A percentile compares a stretch with the other conserved stretches of the same genome.
These are phyloP conservation scores for Claviceps sp. DNA, from an alignment of 2,329 filamentous ascomycete species.

Conservation along the genomic window DNA sequence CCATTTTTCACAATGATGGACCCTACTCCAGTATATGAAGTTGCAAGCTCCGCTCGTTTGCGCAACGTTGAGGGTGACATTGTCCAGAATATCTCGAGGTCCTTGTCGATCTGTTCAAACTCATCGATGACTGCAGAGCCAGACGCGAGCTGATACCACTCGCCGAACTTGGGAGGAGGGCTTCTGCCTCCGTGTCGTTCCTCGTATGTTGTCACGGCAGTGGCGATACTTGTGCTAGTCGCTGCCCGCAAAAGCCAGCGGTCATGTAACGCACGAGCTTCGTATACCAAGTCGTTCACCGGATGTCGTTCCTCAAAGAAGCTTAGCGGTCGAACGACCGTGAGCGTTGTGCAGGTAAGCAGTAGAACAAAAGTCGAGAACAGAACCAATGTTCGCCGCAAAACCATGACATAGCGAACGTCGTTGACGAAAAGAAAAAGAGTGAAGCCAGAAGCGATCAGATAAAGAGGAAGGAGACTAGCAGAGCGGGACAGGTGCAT, in stretches of 20 bases:
- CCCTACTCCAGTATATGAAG: constrained; percentile 29
- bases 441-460: constrained; percentile 27
- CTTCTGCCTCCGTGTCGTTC: constrained; percentile 46
- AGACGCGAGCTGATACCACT: constrained; percentile 70
- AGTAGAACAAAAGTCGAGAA: constrained; percentile 25
- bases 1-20: constrained; percentile 51
- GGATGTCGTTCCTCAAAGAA: constrained; percentile 27
- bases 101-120: constrained; percentile 65
- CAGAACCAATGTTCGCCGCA: constrained; percentile 27
- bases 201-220: constrained; percentile 36
- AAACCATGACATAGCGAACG: constrained; percentile 28
- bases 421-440: constrained; percentile 30
- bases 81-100: constrained; percentile 66
- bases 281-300: constrained; percentile 35
- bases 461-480: constrained; percentile 24
- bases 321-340: constrained; percentile 17
- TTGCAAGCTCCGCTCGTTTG: constrained; percentile 33
- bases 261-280: constrained; percentile 31
- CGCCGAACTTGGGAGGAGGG: constrained; percentile 70
- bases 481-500: constrained; percentile 25
- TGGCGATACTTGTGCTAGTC: constrained; percentile 31
- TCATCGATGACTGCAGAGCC: constrained; percentile 65
- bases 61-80: constrained; percentile 55
- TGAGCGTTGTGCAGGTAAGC: constrained; percentile 24
- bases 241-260: constrained; percentile 35